Percentiles rank a stretch among this genome's conserved stretches.
These are phyloP conservation scores for Nicotiana knightiana DNA, from an alignment of 257 asterid genomes.

Conservation along the genomic window DNA sequence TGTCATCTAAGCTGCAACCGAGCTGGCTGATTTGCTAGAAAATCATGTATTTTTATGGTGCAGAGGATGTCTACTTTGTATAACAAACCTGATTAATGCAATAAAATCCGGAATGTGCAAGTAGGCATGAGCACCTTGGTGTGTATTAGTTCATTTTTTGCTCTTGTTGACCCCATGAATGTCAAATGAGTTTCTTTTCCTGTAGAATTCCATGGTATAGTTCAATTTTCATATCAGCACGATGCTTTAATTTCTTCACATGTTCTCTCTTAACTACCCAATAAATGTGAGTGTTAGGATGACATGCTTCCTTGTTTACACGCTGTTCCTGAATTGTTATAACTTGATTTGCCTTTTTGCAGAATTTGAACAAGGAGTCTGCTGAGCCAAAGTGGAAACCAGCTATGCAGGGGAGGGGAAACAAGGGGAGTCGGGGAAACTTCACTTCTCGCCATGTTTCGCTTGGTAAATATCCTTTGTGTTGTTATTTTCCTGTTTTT, in stretches of 20 bases:
- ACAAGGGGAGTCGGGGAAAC: constrained; percentile 57
- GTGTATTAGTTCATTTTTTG: not conserved
- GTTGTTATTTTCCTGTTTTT: not conserved
- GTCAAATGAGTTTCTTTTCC: not conserved
- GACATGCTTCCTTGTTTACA: not conserved
- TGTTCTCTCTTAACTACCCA: not conserved
- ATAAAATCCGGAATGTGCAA: not conserved
- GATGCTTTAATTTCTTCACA: not conserved
- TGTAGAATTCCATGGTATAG: not conserved
- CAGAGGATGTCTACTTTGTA: not conserved
- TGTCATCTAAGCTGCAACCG: not conserved
- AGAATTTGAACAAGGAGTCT: constrained; percentile 59
- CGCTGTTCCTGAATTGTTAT: not conserved
- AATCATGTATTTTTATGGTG: not conserved
- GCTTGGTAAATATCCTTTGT: constrained; percentile 38
- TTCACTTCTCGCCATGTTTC: constrained; percentile 43
- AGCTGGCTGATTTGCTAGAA: constrained; percentile 2
- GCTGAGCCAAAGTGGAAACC: constrained; percentile 60
- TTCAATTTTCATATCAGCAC: not conserved
- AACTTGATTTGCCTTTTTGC: constrained; percentile 16
- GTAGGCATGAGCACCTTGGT: not conserved
- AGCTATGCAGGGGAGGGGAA: constrained; percentile 51
- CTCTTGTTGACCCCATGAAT: not conserved
- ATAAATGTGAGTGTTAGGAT: not conserved
- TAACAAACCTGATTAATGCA: not conserved